These are phyloP conservation scores for Beverwykella pulmonaria DNA, from an alignment of 495 filamentous ascomycete species.

Conservation along the genomic window DNA sequence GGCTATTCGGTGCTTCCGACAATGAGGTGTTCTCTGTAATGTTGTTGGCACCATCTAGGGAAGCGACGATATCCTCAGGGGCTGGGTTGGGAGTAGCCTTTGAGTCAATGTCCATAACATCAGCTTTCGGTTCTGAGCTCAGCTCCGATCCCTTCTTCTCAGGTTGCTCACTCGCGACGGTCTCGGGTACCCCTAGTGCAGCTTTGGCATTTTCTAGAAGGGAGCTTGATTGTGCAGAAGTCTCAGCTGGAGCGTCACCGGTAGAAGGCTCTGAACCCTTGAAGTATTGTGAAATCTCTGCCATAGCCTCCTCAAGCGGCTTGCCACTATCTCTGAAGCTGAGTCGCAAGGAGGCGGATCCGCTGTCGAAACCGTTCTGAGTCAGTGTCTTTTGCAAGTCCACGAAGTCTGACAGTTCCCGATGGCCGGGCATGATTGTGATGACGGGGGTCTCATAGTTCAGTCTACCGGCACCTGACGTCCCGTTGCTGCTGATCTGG, in stretches of 20 bases:
- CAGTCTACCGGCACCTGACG: conserved; percentile 68
- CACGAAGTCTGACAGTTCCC: conserved; percentile 71
- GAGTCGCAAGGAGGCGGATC: conserved; percentile 75
- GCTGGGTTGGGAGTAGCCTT: conserved; percentile 14
- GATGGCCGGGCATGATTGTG: conserved; percentile 65
- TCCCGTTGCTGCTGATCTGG: conserved; percentile 48
- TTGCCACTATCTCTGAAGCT: conserved; percentile 72
- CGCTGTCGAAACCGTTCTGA: conserved; percentile 84
- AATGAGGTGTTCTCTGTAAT: conserved; percentile 4
- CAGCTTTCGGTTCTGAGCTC: background rate
- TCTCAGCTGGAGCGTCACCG: conserved; percentile 22
- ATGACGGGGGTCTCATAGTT: conserved; percentile 87
- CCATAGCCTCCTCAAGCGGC: conserved; percentile 83
- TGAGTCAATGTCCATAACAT: conserved; percentile 30
- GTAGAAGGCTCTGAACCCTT: conserved; percentile 38
- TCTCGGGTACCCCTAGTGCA: conserved; percentile 14
- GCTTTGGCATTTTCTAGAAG: conserved; percentile 16
- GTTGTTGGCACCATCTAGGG: background rate
- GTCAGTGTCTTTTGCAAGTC: conserved; percentile 85
- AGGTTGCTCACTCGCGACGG: conserved; percentile 6
- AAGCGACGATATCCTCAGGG: background rate
- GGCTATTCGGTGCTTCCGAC: conserved; percentile 1
- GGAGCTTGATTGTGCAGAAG: conserved; percentile 13
- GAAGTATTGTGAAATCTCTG: conserved; percentile 74
- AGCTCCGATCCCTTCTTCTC: conserved; percentile 20